phyloP scores from a whole-genome alignment of 306 rosid species.

The Styphnolobium japonicum region DNA sequence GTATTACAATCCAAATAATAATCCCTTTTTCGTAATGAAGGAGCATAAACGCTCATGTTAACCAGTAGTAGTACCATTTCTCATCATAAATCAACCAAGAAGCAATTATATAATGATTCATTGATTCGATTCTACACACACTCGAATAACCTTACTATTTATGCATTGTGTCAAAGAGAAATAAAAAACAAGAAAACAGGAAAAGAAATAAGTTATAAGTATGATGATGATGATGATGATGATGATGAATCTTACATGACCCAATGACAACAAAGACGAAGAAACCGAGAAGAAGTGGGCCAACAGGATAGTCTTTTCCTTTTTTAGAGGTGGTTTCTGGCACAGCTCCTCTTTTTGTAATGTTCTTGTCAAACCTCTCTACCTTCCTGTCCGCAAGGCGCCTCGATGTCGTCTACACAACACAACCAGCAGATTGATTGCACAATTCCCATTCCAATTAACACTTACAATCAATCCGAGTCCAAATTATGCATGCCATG shows the following conservation, averaged over 20 bases:
- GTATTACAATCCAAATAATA: too few species aligned
- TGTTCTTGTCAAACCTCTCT: slow-evolving; percentile 86
- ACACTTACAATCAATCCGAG: background rate
- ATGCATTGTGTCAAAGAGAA: background rate
- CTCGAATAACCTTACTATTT: too few species aligned
- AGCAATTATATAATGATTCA: too few species aligned
- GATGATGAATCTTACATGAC: slow-evolving; percentile 73
- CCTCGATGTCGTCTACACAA: slow-evolving; percentile 79
- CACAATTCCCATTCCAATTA: slow-evolving; percentile 17
- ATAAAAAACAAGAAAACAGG: background rate
- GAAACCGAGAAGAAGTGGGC: slow-evolving; percentile 90
- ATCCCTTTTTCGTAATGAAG: too few species aligned
- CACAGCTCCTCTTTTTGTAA: slow-evolving; percentile 85
- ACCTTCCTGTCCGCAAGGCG: slow-evolving; percentile 92
- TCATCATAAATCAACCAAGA: too few species aligned
- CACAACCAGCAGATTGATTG: too few species aligned
- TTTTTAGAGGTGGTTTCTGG: slow-evolving; percentile 81
- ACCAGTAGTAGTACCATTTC: too few species aligned
- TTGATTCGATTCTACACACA: too few species aligned
- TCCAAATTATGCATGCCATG: background rate
- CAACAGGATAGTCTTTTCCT: slow-evolving; percentile 90
- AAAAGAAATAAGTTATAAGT: too few species aligned
- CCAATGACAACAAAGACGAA: slow-evolving; percentile 94
- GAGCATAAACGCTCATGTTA: too few species aligned
- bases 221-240: too few species aligned